A percentile compares a stretch with the other conserved stretches of the same genome.
These are phyloP conservation scores for Tilletia horrida DNA, from an alignment of 1,284 basidiomycete species.

Conservation along the genomic window DNA sequence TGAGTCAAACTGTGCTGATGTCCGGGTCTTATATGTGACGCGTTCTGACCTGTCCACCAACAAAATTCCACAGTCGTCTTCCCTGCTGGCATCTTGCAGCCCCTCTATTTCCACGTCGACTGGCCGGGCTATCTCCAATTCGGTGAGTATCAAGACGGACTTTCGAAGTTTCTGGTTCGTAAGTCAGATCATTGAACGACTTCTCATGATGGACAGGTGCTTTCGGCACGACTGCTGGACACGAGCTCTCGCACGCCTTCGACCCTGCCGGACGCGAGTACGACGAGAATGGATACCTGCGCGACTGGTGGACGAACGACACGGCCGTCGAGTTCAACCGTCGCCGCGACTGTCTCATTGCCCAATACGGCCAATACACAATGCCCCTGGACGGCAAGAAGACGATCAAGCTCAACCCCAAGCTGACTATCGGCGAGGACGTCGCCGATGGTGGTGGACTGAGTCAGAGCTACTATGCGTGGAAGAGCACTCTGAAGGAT, in stretches of 20 bases:
- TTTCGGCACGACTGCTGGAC: conserved; percentile 47
- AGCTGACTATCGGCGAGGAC: conserved; percentile 66
- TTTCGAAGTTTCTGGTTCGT: conserved; percentile 81
- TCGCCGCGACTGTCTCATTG: conserved; percentile 79
- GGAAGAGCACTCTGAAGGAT: conserved; percentile 44
- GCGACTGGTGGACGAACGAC: conserved; percentile 71
- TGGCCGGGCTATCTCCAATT: conserved; percentile 88
- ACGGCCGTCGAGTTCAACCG: conserved; percentile 80
- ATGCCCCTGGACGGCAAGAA: conserved; percentile 80
- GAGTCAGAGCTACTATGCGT: conserved; percentile 54
- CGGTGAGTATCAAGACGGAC: conserved; percentile 62
- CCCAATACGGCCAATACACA: conserved; percentile 80
- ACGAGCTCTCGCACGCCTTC: conserved; percentile 72
- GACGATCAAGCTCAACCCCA: conserved; percentile 75
- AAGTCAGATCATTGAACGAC: conserved; percentile 78
- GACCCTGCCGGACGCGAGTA: conserved; percentile 78
- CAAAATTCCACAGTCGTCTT: conserved; percentile 65
- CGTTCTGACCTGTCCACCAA: background rate
- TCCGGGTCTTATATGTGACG: no score
- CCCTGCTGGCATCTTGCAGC: conserved; percentile 89
- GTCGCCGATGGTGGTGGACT: conserved; percentile 62
- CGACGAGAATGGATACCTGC: conserved; percentile 61
- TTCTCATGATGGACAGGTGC: conserved; percentile 22
- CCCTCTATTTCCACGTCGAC: conserved; percentile 80
- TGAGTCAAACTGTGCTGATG: background rate